phyloP scores from a whole-genome alignment of 1,284 basidiomycete genomes.

The Rhodotorula sp. region DNA sequence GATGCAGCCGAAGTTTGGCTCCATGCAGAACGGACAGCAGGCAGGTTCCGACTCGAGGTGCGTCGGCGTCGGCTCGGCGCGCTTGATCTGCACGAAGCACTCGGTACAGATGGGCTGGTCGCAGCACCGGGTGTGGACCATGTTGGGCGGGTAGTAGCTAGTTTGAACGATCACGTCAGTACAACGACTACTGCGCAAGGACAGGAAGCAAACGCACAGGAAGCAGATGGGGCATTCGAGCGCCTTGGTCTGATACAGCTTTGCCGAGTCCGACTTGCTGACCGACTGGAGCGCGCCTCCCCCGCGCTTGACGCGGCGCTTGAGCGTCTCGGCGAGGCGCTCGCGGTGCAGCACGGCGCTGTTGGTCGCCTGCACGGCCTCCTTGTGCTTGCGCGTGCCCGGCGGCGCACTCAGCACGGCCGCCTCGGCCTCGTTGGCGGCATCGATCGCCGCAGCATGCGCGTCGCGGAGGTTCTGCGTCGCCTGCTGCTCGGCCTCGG shows the following conservation, averaged over 20 bases:
- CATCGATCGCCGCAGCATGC: constrained; percentile 31
- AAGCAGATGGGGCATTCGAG: constrained; percentile 99
- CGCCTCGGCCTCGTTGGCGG: constrained; percentile 35
- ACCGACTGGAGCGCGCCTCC: constrained; percentile 25
- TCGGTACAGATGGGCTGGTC: constrained; percentile 98
- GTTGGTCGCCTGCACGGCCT: constrained; percentile 28
- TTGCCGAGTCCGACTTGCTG: constrained; percentile 34
- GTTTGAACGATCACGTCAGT: too few species aligned
- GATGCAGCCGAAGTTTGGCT: constrained; percentile 91
- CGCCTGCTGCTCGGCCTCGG: constrained; percentile 35
- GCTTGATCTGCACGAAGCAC: constrained; percentile 99
- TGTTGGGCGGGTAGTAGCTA: constrained; percentile 87
- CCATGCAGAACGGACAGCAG: constrained; percentile 94
- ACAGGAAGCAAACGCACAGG: constrained; percentile 64
- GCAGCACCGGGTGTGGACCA: constrained; percentile 95
- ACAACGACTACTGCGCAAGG: constrained; percentile 14
- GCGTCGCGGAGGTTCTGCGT: constrained; percentile 36
- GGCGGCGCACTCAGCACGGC: constrained; percentile 21
- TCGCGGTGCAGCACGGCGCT: constrained; percentile 29
- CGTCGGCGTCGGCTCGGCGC: constrained; percentile 86
- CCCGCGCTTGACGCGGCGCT: constrained; percentile 31
- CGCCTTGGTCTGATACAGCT: constrained; percentile 73
- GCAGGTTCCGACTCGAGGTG: constrained; percentile 87
- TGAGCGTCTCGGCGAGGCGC: constrained; percentile 41
- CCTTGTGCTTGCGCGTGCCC: constrained; percentile 38